Conservation (phyloP, 768 basidiomycete genomes). For the Cystofilobasidium capitatum region DNA sequence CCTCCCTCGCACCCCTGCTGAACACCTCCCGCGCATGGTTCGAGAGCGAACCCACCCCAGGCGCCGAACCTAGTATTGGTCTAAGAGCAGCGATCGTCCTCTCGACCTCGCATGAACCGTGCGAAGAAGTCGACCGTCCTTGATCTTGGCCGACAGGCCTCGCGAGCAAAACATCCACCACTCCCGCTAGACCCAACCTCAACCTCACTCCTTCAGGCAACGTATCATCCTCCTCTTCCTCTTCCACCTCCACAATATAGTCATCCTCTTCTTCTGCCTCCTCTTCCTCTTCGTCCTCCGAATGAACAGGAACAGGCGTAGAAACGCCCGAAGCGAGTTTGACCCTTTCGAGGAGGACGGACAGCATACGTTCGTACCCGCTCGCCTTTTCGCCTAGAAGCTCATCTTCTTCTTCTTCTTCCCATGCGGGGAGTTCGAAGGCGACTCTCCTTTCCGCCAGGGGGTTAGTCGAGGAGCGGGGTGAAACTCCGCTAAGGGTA, state of each 20-base stretch:
- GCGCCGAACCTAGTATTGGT: no score
- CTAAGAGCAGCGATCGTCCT: no score
- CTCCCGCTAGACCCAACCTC: neutral
- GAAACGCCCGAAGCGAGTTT: neutral
- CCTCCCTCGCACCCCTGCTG: no score
- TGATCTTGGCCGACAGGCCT: neutral
- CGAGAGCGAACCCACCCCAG: no score
- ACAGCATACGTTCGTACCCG: conserved; percentile 3
- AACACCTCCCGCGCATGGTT: no score
- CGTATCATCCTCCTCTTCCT: neutral
- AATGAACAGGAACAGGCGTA: neutral
- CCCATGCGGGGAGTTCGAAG: no score
- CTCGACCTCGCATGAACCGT: no score
- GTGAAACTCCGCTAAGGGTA: no score
- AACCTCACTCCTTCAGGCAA: neutral
- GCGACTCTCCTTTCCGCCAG: no score
- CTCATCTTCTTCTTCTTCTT: neutral
- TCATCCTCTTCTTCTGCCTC: neutral
- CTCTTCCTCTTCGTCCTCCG: neutral
- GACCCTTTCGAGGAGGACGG: neutral
- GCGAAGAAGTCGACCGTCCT: no score
- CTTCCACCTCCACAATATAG: neutral
- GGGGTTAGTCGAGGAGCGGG: no score
- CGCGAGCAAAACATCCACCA: neutral
- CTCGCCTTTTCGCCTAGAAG: neutral